These are phyloP conservation scores for Phanerochaete sordida DNA, from an alignment of 768 basidiomycete genomes.

Conservation along the genomic window DNA sequence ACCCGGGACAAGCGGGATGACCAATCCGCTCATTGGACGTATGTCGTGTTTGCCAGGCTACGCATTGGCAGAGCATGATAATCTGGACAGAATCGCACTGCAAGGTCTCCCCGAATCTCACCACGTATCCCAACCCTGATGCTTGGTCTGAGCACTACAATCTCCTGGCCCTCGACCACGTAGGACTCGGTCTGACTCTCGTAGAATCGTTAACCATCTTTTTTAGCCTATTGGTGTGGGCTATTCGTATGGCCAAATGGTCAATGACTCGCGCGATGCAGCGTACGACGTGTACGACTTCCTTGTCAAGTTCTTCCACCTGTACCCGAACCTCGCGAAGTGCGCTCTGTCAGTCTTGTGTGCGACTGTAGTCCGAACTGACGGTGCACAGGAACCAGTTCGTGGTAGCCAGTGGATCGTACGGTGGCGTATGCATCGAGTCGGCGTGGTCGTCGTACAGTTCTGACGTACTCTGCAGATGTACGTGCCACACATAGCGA, in stretches of 20 bases:
- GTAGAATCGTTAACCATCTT: neutral
- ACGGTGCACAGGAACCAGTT: constrained; percentile 12
- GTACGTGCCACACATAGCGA: constrained; percentile 31
- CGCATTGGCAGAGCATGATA: neutral
- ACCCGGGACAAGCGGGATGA: constrained; percentile 29
- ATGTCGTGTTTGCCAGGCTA: neutral
- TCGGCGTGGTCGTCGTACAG: constrained; percentile 30
- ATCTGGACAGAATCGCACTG: constrained; percentile 21
- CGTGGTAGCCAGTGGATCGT: constrained; percentile 30
- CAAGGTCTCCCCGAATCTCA: constrained; percentile 17
- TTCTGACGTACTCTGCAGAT: constrained; percentile 25
- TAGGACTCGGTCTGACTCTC: neutral
- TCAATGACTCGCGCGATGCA: constrained; percentile 28
- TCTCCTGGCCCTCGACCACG: constrained; percentile 10
- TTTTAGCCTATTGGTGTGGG: constrained; percentile 30
- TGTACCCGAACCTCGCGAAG: constrained; percentile 20
- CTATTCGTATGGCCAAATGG: constrained; percentile 30
- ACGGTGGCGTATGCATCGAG: constrained; percentile 26
- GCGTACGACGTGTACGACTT: constrained; percentile 34
- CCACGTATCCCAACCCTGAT: constrained; percentile 20
- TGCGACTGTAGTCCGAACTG: neutral
- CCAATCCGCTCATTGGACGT: constrained; percentile 24
- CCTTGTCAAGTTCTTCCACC: constrained; percentile 30
- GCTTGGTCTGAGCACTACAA: constrained; percentile 14
- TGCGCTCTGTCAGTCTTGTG: neutral